phyloP scores from a whole-genome alignment of 2,329 filamentous ascomycete genomes.

The Alternaria alternata region DNA sequence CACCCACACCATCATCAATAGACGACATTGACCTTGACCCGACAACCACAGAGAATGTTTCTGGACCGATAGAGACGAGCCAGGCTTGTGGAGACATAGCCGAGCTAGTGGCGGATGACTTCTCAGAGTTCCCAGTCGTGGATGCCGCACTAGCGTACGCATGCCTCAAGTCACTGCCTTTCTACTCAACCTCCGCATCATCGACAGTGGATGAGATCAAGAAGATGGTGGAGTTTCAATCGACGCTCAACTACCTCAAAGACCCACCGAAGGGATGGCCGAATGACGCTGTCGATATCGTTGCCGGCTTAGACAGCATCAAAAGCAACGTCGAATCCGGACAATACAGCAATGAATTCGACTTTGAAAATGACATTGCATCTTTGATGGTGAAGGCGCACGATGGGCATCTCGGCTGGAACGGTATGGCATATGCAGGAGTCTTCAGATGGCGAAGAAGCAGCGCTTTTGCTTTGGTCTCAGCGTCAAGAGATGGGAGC shows the following conservation, averaged over 20 bases:
- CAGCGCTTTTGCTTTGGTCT: conserved; percentile 40
- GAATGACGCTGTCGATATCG: conserved; percentile 51
- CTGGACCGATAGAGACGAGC: conserved; percentile 41
- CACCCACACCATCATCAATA: conserved; percentile 23
- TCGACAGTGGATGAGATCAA: conserved; percentile 43
- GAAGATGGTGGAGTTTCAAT: conserved; percentile 52
- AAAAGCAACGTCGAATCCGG: conserved; percentile 38
- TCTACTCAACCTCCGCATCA: conserved; percentile 35
- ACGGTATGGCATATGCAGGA: conserved; percentile 48
- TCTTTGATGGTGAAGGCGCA: conserved; percentile 42
- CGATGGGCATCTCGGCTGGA: conserved; percentile 48
- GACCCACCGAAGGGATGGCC: conserved; percentile 48
- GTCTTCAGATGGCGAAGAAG: conserved; percentile 47
- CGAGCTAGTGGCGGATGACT: conserved; percentile 22
- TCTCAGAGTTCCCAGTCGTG: conserved; percentile 29
- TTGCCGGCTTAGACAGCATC: conserved; percentile 49
- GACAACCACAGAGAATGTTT: conserved; percentile 34
- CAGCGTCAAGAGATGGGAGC: conserved; percentile 42
- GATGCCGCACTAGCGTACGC: conserved; percentile 46
- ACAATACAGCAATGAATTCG: conserved; percentile 52
- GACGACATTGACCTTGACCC: conserved; percentile 33
- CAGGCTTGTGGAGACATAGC: conserved; percentile 41
- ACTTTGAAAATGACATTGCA: conserved; percentile 52
- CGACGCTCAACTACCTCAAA: conserved; percentile 52
- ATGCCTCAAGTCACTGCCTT: conserved; percentile 50